Percentiles rank a stretch among this genome's conserved stretches.
These are phyloP conservation scores for Hamamelis virginiana DNA, from an alignment of 164 flowering plant species.

Conservation along the genomic window DNA sequence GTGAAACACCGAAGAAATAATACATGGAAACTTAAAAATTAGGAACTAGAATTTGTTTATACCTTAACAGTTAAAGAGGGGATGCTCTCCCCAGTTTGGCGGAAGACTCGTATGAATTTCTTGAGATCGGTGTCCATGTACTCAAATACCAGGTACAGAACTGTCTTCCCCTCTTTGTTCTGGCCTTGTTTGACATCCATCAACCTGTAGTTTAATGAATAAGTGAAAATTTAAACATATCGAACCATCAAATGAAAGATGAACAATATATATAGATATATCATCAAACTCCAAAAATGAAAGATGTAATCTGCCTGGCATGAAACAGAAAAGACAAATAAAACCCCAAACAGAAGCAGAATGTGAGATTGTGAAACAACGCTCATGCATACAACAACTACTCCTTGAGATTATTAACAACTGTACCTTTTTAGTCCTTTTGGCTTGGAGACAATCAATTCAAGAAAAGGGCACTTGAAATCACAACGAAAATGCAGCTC, in stretches of 20 bases:
- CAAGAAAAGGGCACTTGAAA: no score
- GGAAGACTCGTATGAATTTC: conserved; percentile 74
- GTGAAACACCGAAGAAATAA: not conserved
- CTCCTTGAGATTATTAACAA: no score
- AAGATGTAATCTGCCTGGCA: no score
- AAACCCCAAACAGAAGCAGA: no score
- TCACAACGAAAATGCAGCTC: no score
- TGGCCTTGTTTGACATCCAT: conserved; percentile 90
- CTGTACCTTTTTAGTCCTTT: no score
- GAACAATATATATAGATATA: no score
- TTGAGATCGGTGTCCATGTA: conserved; percentile 93
- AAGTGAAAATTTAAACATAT: not conserved
- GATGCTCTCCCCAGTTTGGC: conserved; percentile 48
- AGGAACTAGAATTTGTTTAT: not conserved
- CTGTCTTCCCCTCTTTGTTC: conserved; percentile 91
- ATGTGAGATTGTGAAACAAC: no score
- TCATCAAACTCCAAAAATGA: no score
- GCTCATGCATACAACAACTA: no score
- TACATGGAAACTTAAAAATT: not conserved
- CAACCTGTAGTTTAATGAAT: conserved; percentile 36
- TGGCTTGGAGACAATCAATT: no score
- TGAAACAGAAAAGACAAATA: no score
- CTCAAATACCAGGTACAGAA: conserved; percentile 89
- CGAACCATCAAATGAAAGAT: not conserved
- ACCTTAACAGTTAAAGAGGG: conserved; percentile 65